These are phyloP conservation scores for Nicotiana rustica DNA, from an alignment of 305 asterid species.

Conservation along the genomic window DNA sequence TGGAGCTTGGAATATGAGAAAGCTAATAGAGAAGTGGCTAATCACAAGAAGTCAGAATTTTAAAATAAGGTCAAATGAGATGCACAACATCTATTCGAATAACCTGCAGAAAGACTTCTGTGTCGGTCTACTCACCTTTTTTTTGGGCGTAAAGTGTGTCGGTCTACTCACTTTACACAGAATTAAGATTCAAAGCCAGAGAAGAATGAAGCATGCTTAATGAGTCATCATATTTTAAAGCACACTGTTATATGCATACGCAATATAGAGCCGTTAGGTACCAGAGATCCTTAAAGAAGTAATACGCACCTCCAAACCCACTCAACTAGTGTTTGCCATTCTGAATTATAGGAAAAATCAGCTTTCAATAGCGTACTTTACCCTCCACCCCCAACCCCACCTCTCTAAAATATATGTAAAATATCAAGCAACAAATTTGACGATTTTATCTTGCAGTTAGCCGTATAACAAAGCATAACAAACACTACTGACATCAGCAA, in stretches of 20 bases:
- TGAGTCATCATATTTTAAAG: background rate
- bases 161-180: background rate
- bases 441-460: background rate
- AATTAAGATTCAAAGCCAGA: background rate
- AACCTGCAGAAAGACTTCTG: background rate
- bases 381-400: background rate
- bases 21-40: conserved; percentile 4
- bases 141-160: no score
- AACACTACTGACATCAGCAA: background rate
- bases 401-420: background rate
- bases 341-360: background rate
- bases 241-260: background rate
- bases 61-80: background rate
- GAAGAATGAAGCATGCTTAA: background rate
- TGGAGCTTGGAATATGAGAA: background rate
- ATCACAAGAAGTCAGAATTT: conserved; percentile 15
- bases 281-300: background rate
- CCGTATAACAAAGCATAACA: background rate
- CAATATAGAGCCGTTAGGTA: background rate
- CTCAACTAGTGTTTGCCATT: background rate
- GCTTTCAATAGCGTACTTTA: background rate
- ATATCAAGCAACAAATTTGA: background rate
- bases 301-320: conserved; percentile 17
- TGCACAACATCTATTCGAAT: background rate
- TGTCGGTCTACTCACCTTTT: background rate